Conservation (phyloP, 805 yeast species). For the Wickerhamiella allomyrinae region DNA sequence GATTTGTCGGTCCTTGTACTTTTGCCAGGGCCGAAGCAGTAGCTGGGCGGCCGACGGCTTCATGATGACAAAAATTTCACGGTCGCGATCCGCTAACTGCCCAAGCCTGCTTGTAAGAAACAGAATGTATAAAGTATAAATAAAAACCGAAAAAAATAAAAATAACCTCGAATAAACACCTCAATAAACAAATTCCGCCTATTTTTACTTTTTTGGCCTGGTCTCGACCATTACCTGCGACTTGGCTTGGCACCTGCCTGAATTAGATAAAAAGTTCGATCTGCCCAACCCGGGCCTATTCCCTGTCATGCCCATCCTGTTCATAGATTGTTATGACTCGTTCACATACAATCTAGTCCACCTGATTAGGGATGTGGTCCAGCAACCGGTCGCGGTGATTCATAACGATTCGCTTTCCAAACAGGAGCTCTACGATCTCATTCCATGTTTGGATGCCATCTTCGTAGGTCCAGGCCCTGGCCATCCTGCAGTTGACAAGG, state of each 20-base stretch:
- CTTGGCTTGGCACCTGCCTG: not conserved
- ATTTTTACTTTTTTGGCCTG: too few relatives aligned
- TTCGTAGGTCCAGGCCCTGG: slow-evolving; percentile 98
- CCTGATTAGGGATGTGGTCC: slow-evolving; percentile 41
- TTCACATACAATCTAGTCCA: slow-evolving; percentile 71
- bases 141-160: too few relatives aligned
- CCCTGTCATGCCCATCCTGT: slow-evolving; percentile 31
- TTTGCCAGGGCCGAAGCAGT: slow-evolving; percentile 81
- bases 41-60: slow-evolving; percentile 26
- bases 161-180: too few relatives aligned
- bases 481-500: slow-evolving; percentile 47
- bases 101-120: too few relatives aligned
- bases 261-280: not conserved
- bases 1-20: slow-evolving; percentile 64
- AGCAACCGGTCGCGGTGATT: slow-evolving; percentile 35
- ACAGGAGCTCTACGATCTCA: slow-evolving; percentile 26
- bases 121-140: too few relatives aligned
- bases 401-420: slow-evolving; percentile 43
- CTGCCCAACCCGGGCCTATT: too few relatives aligned
- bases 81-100: too few relatives aligned
- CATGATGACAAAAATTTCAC: slow-evolving; percentile 19
- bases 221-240: too few relatives aligned
- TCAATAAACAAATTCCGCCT: too few relatives aligned
- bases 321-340: slow-evolving; percentile 90
- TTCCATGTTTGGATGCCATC: slow-evolving; percentile 52